Percentiles rank a stretch among this genome's conserved stretches.
These are phyloP conservation scores for Ganoderma boninense DNA, from an alignment of 1,284 basidiomycete genomes.

Conservation along the genomic window DNA sequence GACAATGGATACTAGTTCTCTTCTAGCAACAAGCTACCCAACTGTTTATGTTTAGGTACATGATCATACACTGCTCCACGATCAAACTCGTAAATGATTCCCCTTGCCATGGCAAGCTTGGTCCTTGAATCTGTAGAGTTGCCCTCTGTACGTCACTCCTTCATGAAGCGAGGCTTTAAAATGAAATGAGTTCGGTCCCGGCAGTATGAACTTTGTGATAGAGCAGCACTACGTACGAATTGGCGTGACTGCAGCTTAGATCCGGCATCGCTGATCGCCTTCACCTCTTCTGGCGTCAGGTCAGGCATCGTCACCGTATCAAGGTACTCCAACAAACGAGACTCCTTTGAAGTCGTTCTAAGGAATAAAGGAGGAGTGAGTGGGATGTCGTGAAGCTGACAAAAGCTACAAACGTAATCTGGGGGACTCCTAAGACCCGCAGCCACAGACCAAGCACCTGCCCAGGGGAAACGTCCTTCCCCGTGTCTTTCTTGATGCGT, in stretches of 20 bases:
- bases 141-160: neutral
- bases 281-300: slow-evolving; percentile 67
- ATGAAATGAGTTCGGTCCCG: neutral
- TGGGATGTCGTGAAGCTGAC: neutral
- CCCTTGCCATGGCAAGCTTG: neutral
- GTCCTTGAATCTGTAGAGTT: neutral
- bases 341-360: slow-evolving; percentile 77
- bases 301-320: slow-evolving; percentile 62
- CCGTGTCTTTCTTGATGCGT: slow-evolving; percentile 40
- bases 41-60: neutral
- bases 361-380: neutral
- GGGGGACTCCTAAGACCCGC: slow-evolving; percentile 40
- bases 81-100: neutral
- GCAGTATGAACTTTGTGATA: no score
- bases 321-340: slow-evolving; percentile 74
- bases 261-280: slow-evolving; percentile 68
- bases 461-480: slow-evolving; percentile 42
- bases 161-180: neutral
- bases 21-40: neutral
- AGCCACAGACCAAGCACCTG: slow-evolving; percentile 50
- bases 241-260: slow-evolving; percentile 65
- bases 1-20: neutral
- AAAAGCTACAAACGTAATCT: slow-evolving; percentile 66
- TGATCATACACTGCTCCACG: neutral
- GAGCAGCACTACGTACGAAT: slow-evolving; percentile 44